Evolutionary conservation across 495 filamentous ascomycete genomes (phyloP).

Genomic region (Lepidopterella palustris): DNA sequence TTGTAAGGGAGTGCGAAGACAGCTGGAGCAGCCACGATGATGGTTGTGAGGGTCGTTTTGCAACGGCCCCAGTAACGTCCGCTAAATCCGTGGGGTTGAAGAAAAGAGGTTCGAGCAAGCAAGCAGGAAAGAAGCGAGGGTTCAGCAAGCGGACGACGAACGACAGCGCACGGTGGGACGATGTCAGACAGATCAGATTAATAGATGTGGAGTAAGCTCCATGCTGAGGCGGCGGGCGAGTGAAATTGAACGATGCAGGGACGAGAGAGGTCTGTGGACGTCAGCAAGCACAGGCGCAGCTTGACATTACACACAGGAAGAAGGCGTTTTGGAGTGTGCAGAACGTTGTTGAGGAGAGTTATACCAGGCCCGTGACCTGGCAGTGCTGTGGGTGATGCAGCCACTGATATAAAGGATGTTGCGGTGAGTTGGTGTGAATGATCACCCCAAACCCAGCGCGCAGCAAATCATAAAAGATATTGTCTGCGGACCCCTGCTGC

Average conservation of each 20-base stretch:
- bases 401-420: constrained; percentile 19
- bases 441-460: constrained; percentile 17
- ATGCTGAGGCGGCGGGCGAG: neutral
- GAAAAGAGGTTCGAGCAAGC: neutral
- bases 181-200: constrained; percentile 2
- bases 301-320: neutral
- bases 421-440: constrained; percentile 15
- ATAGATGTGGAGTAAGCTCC: constrained; percentile 3
- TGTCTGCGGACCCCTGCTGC: neutral
- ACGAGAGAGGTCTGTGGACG: neutral
- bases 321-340: too few relatives aligned
- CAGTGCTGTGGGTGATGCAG: constrained; percentile 11
- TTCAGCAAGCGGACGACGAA: neutral
- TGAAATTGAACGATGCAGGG: neutral
- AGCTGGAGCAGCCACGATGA: constrained; percentile 27
- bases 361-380: constrained; percentile 18
- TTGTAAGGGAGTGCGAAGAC: constrained; percentile 18
- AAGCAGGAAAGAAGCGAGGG: neutral
- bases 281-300: neutral
- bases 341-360: constrained; percentile 8
- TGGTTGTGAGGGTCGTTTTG: constrained; percentile 12
- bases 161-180: neutral
- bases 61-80: constrained; percentile 10
- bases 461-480: constrained; percentile 19
- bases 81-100: neutral